Evolutionary conservation across 2,329 filamentous ascomycete species (phyloP), one percentile per base, ranked within the genome.

Genomic region (Cordyceps militaris): DNA sequence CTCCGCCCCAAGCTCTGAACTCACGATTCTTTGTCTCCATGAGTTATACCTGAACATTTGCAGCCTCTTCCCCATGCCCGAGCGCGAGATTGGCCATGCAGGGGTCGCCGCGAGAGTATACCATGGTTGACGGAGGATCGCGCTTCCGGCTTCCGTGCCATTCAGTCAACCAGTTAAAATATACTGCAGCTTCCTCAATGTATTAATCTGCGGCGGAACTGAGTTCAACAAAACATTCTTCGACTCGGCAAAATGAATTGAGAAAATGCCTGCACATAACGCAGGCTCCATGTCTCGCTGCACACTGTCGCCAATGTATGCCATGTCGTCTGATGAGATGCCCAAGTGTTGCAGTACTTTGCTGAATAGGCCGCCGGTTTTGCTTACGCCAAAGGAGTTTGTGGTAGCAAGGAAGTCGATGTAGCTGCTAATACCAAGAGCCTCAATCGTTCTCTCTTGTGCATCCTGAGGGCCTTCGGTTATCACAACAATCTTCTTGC

Each of bases 381-480:
- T 44, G 42, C 21, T n/a, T 7, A 44, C 42, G 13, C 42, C 21
- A n/a, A 44, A 44, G 13, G 6, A 13, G 5, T 44, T 44, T 10
- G 13, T 44, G 7, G 42, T 44, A 7, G 23, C 23, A 7, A 44
- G 42, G 6, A 44, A 24, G 21, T 44, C 42, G 13, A 44, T 16
- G 11, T 26, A n/a, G 5, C 10, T 28, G 10, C 13, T 8, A 14
- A 44, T 24, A 16, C 50, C 36, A 16, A 53, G 50, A 30, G 67
- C 61, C 14, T 63, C 48, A 1, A 77, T 43, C 0, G 76, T 76
- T 63, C 75, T 72, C 60, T 74, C 67, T 56, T 80, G 76, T 2
- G 75, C 71, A 63, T 79, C 77, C 40, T 74, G 70, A 0, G 75
- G 77, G 0, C 76, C 76, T 61, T 80, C 76, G 0, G 76, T 79